Evolutionary conservation across 179 eudicot genomes (phyloP), one percentile per base, ranked within the genome.

Genomic region (Silene noctiflora): DNA sequence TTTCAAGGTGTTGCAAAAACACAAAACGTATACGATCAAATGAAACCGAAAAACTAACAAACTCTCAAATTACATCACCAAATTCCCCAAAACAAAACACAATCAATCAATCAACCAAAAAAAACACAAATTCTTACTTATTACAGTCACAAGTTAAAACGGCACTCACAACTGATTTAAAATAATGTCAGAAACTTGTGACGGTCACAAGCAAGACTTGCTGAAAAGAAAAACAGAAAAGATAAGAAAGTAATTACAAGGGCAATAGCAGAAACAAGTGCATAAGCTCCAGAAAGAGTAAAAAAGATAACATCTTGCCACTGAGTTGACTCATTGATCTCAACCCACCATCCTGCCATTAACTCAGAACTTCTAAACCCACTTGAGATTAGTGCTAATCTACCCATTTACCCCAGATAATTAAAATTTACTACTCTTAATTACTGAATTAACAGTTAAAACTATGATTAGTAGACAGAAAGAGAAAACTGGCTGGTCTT

Each of bases 241-340:
- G 79, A 75, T 31, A 22, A 60, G 67, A 66, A 62, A 55, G 25
- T 53, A 85, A 92, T 46, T 86, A 94, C 98, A 77, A 94, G 87
- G 67, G 98, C 98, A 69, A 94, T 84, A 69, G 86, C 70, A 65
- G 98, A 90, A 74, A 94, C 96, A 39, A 90, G 86, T 59, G 91
- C 97, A 77, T 88, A 94, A 61, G 85, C 82, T 44, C 94, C 96
- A 85, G 83, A 89, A 55, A 94, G 94, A 44, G 91, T 29, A 83
- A 77, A 90, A 78, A 94, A 94, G 79, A 92, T 86, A 75, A 80
- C 88, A 80, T 92, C 96, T 80, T 94, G 98, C 93, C 94, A 92
- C 44, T 71, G 83, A 79, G 78, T 75, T 33, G 98, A 94, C 73
- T 89, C 97, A 58, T 94, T 88, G 73, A 94, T 83, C 70, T 86